Conservation (phyloP, 306 rosid genomes). For the Prunus padus region DNA sequence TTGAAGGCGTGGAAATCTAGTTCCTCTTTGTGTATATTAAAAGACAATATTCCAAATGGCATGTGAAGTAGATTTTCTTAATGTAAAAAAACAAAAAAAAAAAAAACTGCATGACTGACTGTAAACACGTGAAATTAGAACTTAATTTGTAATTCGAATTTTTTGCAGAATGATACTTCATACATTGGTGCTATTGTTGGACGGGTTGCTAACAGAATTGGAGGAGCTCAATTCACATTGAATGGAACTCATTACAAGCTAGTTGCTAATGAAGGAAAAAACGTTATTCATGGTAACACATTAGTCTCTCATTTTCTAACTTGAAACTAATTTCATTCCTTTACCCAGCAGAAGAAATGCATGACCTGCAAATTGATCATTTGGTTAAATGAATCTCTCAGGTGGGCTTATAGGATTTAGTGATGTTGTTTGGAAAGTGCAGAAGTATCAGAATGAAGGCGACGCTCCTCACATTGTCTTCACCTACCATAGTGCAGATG, state of each 20-base stretch:
- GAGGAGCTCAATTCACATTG: slow-evolving; percentile 70
- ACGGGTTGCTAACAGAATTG: slow-evolving; percentile 81
- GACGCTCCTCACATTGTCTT: slow-evolving; percentile 57
- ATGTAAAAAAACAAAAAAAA: too few species aligned
- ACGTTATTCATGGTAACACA: slow-evolving; percentile 70
- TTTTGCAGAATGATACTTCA: slow-evolving; percentile 59
- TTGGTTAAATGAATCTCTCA: slow-evolving; percentile 23
- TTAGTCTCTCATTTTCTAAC: neutral
- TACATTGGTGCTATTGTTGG: slow-evolving; percentile 77
- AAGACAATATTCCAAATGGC: too few species aligned
- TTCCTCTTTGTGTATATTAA: too few species aligned
- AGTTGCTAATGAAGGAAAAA: slow-evolving; percentile 69
- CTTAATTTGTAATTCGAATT: neutral
- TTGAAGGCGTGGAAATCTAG: neutral
- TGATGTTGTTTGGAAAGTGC: slow-evolving; percentile 74
- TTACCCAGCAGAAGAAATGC: too few species aligned
- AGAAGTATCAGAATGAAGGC: slow-evolving; percentile 44
- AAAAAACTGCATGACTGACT: too few species aligned
- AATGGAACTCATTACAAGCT: slow-evolving; percentile 63
- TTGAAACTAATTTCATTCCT: neutral
- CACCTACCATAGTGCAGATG: slow-evolving; percentile 64
- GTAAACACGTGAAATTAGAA: neutral
- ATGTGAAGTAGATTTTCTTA: too few species aligned
- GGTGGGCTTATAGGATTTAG: slow-evolving; percentile 84
- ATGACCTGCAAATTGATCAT: neutral